Base-by-base conservation (phyloP, 2,329 filamentous ascomycete species). In the Nemania sp. region DNA sequence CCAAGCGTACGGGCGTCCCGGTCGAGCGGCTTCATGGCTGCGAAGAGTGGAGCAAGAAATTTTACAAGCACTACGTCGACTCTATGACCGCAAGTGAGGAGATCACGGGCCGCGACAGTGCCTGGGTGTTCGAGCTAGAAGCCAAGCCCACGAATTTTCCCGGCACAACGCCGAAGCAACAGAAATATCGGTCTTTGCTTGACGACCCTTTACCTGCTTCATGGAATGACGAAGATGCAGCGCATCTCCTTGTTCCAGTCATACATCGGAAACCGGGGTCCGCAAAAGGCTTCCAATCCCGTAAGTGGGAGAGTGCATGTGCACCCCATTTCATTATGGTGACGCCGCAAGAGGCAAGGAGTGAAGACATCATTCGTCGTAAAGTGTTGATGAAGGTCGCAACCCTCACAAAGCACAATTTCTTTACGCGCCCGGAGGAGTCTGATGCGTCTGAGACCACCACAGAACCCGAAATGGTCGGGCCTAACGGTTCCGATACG, bases 1-100 rank as follows among this genome's bases (percentile, higher is more conserved):
- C 89, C n/a, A 81, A 80, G 52, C 84, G 88, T 51, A 85, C 87
- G 1, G 88, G 84, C 37, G 82, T 93, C 40, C 86, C 83, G 57
- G 72, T 81, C 51, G 82, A 87, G 49, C 84, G 86, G 12, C 73
- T 97, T n/a, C 87, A 97, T 71, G 87, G 88, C 13, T 88, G 87
- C 1, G 95, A 99, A 70, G 87, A 96, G 52, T 96, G 91, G 73
- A 90, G 87, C 67, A 81, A 87, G 67, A 92, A 89, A 68, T 93
- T 97, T 75, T 98, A 93, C 80, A 94, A 92, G 72, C 83, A 91
- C 51, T 92, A 95, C 66, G 85, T 91, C 21, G 90, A 97, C 69
- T 78, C 78, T 4, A 73, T 75, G 7, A 81, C 82, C 32, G 87
- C 93, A 10, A 87, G 87, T 0, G 92, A 97, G 57, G 86, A 88